A percentile compares a stretch with the other conserved stretches of the same genome.
phyloP scores from a whole-genome alignment of 805 yeast genomes.

The Yarrowia divulgata region DNA sequence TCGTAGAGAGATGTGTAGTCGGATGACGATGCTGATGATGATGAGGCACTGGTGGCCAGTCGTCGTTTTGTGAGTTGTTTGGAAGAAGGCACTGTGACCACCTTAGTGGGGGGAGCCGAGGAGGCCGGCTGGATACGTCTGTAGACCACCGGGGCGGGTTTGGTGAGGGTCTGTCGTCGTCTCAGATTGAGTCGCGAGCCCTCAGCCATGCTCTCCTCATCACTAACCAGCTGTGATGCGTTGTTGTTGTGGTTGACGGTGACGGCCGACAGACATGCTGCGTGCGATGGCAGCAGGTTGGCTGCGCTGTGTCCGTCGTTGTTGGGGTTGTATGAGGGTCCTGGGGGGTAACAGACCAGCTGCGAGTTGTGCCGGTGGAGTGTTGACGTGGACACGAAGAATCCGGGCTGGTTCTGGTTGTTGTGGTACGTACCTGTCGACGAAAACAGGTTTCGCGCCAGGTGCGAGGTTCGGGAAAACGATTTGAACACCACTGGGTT shows the following conservation, averaged over 20 bases:
- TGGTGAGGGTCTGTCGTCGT: conserved; percentile 10
- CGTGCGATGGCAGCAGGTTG: conserved; percentile 21
- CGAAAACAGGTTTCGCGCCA: conserved; percentile 53
- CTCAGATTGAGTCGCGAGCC: not conserved
- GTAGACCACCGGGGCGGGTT: conserved; percentile 30
- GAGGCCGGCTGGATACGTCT: conserved; percentile 28
- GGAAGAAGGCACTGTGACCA: conserved; percentile 7
- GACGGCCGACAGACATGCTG: conserved; percentile 22
- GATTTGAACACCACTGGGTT: conserved; percentile 51
- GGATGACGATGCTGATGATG: not conserved
- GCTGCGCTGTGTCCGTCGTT: conserved; percentile 2
- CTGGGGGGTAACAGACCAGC: conserved; percentile 42
- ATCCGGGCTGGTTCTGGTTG: conserved; percentile 49
- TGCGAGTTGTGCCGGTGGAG: conserved; percentile 53
- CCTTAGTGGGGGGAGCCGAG: conserved; percentile 10
- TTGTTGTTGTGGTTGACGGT: conserved; percentile 30
- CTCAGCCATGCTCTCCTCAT: conserved; percentile 16
- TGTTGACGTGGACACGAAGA: conserved; percentile 54
- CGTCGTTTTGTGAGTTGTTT: conserved; percentile 6
- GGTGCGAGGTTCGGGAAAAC: conserved; percentile 50
- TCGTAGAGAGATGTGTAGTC: conserved; percentile 22
- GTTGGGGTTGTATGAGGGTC: conserved; percentile 28
- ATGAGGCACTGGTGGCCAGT: conserved; percentile 10
- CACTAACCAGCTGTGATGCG: conserved; percentile 27
- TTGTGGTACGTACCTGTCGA: conserved; percentile 43